Evolutionary conservation across 148 eudicot genomes (phyloP), one percentile per base, ranked within the genome.

Genomic region (Rhododendron griersonianum): DNA sequence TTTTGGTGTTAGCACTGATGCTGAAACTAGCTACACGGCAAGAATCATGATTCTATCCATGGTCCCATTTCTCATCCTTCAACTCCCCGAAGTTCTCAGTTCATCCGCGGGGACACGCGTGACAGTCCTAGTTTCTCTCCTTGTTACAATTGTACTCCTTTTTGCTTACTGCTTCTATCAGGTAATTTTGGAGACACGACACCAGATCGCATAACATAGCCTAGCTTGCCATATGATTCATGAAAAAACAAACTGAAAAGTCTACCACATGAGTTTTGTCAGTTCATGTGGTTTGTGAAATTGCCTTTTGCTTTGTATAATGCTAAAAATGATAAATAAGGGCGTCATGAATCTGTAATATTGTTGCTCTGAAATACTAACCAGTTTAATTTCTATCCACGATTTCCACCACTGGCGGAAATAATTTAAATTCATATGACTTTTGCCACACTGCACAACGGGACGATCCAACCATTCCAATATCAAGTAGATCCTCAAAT

Each of bases 11-110:
- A 77, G 65, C 14, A 90, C 91, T 21, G 91, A 90, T 78, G 84
- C 23, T 19, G 88, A 90, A 77, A 90, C 91, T 21, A 90, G 90
- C 90, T 81, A 81, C 69, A 90, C 90, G 30, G 91, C 91, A 44
- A 79, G 86, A 87, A 69, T 87, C 84, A 84, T 87, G 89, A 30
- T 80, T 5, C 25, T 87, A 45, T 84, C 86, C 21, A 80, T 87
- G 71, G 73, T 87, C 41, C 89, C 89, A 4, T 57, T 87, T 55
- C 7, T 87, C 23, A 80, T 87, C 47, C 87, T 90, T 77, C 86
- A 86, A 79, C 80, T 90, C 39, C 37, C 87, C 37, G 51, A 88
- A 41, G 53, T 83, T 71, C 74, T 90, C 77, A 45, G 41, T 55
- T 84, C 87, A 41, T 35, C 83, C 1, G 16, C 81, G 0, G 91